Conservation (phyloP, 2,329 filamentous ascomycete species). For the Alternaria novae-zelandiae region DNA sequence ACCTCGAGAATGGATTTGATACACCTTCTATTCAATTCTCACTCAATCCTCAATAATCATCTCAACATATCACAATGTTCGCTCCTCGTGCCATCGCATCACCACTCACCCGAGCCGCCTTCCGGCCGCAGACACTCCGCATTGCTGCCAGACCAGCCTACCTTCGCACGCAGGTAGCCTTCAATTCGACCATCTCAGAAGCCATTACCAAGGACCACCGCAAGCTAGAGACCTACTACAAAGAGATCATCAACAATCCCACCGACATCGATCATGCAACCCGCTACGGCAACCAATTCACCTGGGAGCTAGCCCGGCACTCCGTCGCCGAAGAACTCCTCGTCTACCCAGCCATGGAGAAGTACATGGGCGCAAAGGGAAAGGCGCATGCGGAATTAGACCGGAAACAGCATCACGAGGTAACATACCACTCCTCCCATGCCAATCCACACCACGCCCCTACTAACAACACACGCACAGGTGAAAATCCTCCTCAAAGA, state of each 20-base stretch:
- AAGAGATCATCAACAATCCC: slow-evolving; percentile 49
- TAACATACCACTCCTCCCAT: slow-evolving; percentile 8
- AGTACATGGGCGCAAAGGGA: slow-evolving; percentile 41
- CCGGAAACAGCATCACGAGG: slow-evolving; percentile 42
- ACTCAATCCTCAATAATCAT: background rate
- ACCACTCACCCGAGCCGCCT: slow-evolving; percentile 10
- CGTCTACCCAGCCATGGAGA: slow-evolving; percentile 47
- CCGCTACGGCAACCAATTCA: slow-evolving; percentile 59
- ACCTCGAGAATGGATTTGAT: background rate
- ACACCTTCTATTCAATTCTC: background rate
- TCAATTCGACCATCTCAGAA: slow-evolving; percentile 9
- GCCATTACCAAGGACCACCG: slow-evolving; percentile 52
- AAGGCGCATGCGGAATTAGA: slow-evolving; percentile 42
- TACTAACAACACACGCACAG: slow-evolving; percentile 11
- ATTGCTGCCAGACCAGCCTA: slow-evolving; percentile 2
- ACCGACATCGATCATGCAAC: slow-evolving; percentile 51
- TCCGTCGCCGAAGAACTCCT: slow-evolving; percentile 59
- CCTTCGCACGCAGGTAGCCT: slow-evolving; percentile 1
- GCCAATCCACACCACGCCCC: background rate
- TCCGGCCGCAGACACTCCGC: slow-evolving; percentile 8
- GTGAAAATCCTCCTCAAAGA: slow-evolving; percentile 41
- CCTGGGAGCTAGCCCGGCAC: slow-evolving; percentile 61
- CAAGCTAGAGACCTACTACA: slow-evolving; percentile 52
- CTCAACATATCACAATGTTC: slow-evolving; percentile 5
- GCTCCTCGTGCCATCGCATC: slow-evolving; percentile 8